Percentiles rank a stretch among this genome's conserved stretches.
Evolutionary conservation across 2,329 filamentous ascomycete species (phyloP).

Genomic region (Phialophora verrucosa): DNA sequence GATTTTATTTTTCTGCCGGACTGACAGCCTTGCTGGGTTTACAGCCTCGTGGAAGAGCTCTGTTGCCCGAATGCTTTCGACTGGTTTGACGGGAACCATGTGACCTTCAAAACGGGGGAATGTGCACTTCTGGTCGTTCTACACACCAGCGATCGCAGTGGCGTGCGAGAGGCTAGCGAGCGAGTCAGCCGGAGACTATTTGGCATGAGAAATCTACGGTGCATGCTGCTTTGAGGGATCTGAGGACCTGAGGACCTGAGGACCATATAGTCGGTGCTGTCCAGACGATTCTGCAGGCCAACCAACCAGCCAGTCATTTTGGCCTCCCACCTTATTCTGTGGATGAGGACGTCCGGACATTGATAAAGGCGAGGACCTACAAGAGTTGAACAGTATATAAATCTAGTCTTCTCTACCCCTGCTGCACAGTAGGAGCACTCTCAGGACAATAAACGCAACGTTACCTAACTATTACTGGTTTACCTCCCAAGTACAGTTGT

Average conservation of each 20-base stretch:
- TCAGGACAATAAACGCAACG: not conserved
- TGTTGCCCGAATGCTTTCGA: not conserved
- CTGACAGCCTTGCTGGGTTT: not conserved
- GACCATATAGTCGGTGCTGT: not conserved
- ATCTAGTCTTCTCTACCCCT: not conserved
- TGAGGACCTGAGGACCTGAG: not conserved
- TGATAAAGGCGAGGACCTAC: not conserved
- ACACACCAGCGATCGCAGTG: not conserved
- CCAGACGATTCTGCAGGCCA: not conserved
- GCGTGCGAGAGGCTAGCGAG: no score
- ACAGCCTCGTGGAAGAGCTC: not conserved
- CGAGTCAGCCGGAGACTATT: not conserved
- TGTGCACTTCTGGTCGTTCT: not conserved
- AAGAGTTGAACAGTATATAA: not conserved
- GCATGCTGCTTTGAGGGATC: not conserved
- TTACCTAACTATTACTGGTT: not conserved
- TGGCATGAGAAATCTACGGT: not conserved
- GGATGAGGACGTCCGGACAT: not conserved
- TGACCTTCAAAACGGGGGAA: not conserved
- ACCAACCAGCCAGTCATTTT: not conserved
- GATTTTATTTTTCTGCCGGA: not conserved
- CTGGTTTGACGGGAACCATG: not conserved
- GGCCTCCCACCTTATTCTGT: not conserved
- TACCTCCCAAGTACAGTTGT: not conserved
- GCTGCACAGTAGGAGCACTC: not conserved